A percentile compares a stretch with the other conserved stretches of the same genome.
phyloP scores from a whole-genome alignment of 2,329 filamentous ascomycete species.

The Acarospora socialis region DNA sequence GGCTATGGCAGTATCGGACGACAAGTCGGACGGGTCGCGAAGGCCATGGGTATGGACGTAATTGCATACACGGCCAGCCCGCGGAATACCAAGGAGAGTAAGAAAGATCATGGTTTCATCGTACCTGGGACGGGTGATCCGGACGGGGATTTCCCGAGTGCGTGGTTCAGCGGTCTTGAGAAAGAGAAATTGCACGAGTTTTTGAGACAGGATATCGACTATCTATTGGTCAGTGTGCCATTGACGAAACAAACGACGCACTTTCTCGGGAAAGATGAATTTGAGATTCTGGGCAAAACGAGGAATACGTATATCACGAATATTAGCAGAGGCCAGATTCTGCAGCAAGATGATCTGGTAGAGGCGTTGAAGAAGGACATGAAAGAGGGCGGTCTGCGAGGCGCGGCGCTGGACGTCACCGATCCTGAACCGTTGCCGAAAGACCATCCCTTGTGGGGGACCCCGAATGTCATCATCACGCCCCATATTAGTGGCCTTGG shows the following conservation, averaged over 20 bases:
- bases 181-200: slow-evolving; percentile 40
- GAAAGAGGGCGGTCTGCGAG: slow-evolving; percentile 37
- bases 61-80: slow-evolving; percentile 62
- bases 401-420: slow-evolving; percentile 64
- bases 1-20: slow-evolving; percentile 50
- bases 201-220: slow-evolving; percentile 40
- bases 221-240: slow-evolving; percentile 43
- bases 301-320: slow-evolving; percentile 51
- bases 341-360: slow-evolving; percentile 49
- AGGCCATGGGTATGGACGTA: slow-evolving; percentile 55
- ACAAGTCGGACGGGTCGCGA: slow-evolving; percentile 44
- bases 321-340: slow-evolving; percentile 51
- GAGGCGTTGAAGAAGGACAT: slow-evolving; percentile 36
- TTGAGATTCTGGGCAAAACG: slow-evolving; percentile 36
- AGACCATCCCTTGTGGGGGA: slow-evolving; percentile 54
- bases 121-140: slow-evolving; percentile 51
- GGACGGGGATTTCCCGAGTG: slow-evolving; percentile 39
- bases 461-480: slow-evolving; percentile 55
- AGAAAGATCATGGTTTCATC: slow-evolving; percentile 49
- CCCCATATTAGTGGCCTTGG: slow-evolving; percentile 48
- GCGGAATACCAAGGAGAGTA: slow-evolving; percentile 51
- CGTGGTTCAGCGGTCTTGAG: slow-evolving; percentile 43
- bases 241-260: slow-evolving; percentile 41
- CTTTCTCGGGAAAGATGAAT: slow-evolving; percentile 41
- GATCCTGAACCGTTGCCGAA: slow-evolving; percentile 63